A percentile compares a stretch with the other conserved stretches of the same genome.
These are phyloP conservation scores for Ceratocystis harringtonii DNA, from an alignment of 2,329 filamentous ascomycete genomes.

Conservation along the genomic window DNA sequence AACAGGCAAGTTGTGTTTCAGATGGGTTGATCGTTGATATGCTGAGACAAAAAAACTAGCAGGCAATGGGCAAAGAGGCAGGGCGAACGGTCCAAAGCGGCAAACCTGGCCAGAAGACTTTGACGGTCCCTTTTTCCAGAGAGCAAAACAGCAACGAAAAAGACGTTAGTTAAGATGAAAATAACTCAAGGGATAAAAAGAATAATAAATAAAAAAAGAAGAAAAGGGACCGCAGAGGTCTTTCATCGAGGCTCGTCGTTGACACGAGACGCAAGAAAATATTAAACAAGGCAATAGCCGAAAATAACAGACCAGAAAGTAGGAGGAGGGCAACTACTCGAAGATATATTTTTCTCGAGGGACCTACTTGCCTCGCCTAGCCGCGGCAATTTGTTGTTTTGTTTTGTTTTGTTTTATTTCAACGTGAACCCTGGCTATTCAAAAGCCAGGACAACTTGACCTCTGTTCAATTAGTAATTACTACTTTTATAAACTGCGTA, in stretches of 20 bases:
- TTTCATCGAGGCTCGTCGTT: no score
- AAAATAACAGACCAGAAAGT: background rate
- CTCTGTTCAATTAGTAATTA: no score
- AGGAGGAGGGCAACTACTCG: background rate
- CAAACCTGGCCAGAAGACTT: no score
- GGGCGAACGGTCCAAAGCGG: no score
- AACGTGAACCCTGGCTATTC: no score
- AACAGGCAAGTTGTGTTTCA: background rate
- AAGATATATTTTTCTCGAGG: background rate
- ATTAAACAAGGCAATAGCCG: background rate
- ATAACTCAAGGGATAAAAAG: slow-evolving; percentile 3
- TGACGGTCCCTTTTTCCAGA: background rate
- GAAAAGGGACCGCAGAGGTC: background rate
- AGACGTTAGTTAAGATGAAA: background rate
- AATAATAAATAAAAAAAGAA: background rate
- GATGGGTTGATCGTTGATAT: no score
- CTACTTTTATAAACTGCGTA: no score
- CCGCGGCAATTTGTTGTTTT: background rate
- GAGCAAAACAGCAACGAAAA: background rate
- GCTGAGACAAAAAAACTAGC: no score
- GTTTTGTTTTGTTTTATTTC: background rate
- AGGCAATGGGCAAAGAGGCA: no score
- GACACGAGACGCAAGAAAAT: background rate
- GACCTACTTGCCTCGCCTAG: background rate
- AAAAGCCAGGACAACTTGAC: no score